Percentiles rank a stretch among this genome's conserved stretches.
phyloP scores from a whole-genome alignment of 148 eudicot genomes.

The Vaccinium vitisidaea region DNA sequence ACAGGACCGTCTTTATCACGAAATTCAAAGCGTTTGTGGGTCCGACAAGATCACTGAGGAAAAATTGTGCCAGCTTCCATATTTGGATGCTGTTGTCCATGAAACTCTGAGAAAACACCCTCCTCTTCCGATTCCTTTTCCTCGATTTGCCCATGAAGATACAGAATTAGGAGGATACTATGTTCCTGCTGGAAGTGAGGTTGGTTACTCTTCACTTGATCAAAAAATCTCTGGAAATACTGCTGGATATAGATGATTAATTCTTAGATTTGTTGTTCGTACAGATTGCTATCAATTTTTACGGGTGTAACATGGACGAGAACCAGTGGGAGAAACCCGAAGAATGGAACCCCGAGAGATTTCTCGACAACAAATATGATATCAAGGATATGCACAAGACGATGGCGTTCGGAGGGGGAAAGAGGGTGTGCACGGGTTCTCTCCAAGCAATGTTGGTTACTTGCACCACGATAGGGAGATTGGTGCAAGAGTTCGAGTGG shows the following conservation, averaged over 20 bases:
- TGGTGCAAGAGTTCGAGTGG: constrained; percentile 85
- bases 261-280: background rate
- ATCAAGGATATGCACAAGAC: constrained; percentile 66
- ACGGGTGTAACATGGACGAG: constrained; percentile 81
- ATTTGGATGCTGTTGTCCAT: constrained; percentile 69
- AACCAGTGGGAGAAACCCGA: constrained; percentile 71
- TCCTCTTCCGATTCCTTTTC: constrained; percentile 68
- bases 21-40: constrained; percentile 67
- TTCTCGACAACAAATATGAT: constrained; percentile 38
- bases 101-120: constrained; percentile 80
- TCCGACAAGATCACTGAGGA: constrained; percentile 58
- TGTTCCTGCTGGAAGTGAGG: constrained; percentile 87
- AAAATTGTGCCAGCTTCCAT: constrained; percentile 64
- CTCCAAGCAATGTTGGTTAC: constrained; percentile 62
- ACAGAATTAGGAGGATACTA: constrained; percentile 72
- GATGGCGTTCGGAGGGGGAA: constrained; percentile 92
- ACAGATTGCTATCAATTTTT: constrained; percentile 77
- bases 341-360: constrained; percentile 86
- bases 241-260: too few relatives aligned
- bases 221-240: too few relatives aligned
- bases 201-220: constrained; percentile 14
- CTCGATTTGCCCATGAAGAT: constrained; percentile 71
- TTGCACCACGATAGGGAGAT: constrained; percentile 59
- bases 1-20: constrained; percentile 58
- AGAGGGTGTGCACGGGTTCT: constrained; percentile 80